phyloP scores from a whole-genome alignment of 306 rosid species.

The Castanospermum australe region DNA sequence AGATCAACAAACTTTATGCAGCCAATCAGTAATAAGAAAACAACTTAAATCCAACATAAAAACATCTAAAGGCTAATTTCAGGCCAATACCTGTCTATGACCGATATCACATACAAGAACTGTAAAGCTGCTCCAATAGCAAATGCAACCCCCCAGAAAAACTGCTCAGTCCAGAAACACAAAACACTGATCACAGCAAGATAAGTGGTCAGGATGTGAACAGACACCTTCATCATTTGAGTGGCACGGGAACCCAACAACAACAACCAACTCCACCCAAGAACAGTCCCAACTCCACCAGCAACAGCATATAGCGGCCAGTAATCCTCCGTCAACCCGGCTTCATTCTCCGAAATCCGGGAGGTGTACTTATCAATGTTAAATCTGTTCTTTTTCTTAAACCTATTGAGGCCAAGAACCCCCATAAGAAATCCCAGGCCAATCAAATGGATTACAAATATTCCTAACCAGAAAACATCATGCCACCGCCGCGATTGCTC shows the following conservation, averaged over 20 bases:
- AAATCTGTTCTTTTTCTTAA: constrained; percentile 64
- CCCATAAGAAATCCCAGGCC: constrained; percentile 59
- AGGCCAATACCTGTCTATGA: constrained; percentile 73
- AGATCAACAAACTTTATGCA: background rate
- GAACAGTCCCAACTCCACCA: constrained; percentile 85
- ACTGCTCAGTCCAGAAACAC: constrained; percentile 80
- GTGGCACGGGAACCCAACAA: constrained; percentile 74
- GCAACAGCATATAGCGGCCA: constrained; percentile 93
- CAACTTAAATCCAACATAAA: background rate
- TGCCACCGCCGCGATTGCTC: constrained; percentile 83
- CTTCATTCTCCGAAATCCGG: constrained; percentile 39
- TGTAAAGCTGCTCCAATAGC: constrained; percentile 78
- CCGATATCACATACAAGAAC: constrained; percentile 88
- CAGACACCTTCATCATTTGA: constrained; percentile 85
- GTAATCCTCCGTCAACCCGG: constrained; percentile 75
- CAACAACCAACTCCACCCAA: constrained; percentile 87
- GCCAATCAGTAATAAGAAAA: background rate
- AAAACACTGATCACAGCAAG: constrained; percentile 93
- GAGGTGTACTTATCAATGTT: constrained; percentile 61
- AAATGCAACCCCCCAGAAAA: constrained; percentile 91
- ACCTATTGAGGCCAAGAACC: constrained; percentile 75
- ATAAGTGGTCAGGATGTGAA: constrained; percentile 89
- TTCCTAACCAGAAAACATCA: constrained; percentile 85
- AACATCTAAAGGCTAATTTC: background rate
- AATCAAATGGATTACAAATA: constrained; percentile 73